Conservation (phyloP, 1,139 yeast genomes). For the Magnusiomyces starmeri region DNA sequence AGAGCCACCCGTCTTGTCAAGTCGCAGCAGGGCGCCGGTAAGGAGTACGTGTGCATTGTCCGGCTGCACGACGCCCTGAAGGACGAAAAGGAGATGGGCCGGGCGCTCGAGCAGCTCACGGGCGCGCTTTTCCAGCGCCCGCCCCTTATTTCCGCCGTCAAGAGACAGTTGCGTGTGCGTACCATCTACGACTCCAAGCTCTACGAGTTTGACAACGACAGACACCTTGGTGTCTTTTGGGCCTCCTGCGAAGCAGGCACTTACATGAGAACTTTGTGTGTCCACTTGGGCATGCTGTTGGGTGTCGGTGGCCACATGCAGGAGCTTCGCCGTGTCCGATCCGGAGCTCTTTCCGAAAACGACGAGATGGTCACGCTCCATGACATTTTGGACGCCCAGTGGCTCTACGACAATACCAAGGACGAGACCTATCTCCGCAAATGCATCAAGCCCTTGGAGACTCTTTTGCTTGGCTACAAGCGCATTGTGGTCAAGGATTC, state of each 20-base stretch:
- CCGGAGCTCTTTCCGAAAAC: slow-evolving; percentile 87
- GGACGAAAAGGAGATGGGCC: slow-evolving; percentile 83
- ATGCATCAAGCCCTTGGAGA: slow-evolving; percentile 91
- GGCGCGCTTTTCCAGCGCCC: slow-evolving; percentile 99
- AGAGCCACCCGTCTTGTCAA: slow-evolving; percentile 97
- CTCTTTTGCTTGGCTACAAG: slow-evolving; percentile 88
- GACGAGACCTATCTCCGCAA: slow-evolving; percentile 93
- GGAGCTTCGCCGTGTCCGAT: slow-evolving; percentile 97
- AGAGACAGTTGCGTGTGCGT: slow-evolving; percentile 97
- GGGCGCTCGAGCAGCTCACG: slow-evolving; percentile 85
- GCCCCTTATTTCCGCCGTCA: slow-evolving; percentile 96
- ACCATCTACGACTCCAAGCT: slow-evolving; percentile 94
- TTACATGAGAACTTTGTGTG: slow-evolving; percentile 98
- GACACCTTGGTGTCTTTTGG: slow-evolving; percentile 98
- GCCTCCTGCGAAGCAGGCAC: slow-evolving; percentile 99
- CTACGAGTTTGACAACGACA: slow-evolving; percentile 92
- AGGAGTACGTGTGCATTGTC: slow-evolving; percentile 96
- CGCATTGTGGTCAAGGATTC: slow-evolving; percentile 97
- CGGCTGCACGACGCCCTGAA: slow-evolving; percentile 89
- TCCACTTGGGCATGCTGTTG: slow-evolving; percentile 93
- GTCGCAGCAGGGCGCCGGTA: slow-evolving; percentile 99
- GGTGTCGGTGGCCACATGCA: slow-evolving; percentile 99
- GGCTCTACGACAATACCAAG: slow-evolving; percentile 93
- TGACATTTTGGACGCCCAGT: slow-evolving; percentile 96
- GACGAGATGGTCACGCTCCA: slow-evolving; percentile 93